Percentiles rank a stretch among this genome's conserved stretches.
Conservation (phyloP, 2,329 filamentous ascomycete species). For the Calonectria ilicicola region DNA sequence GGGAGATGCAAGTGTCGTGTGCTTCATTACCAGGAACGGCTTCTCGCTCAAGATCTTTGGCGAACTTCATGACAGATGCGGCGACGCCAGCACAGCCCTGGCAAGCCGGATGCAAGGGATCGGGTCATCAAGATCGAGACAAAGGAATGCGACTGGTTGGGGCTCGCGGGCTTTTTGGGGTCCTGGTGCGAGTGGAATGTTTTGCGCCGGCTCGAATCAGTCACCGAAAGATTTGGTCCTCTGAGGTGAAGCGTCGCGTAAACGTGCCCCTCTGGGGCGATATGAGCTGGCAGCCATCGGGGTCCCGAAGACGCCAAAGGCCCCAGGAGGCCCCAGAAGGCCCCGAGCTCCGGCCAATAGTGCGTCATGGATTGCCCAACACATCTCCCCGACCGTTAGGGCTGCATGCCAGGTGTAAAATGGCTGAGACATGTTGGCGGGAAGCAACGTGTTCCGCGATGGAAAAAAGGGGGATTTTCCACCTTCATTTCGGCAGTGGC, state of each 20-base stretch:
- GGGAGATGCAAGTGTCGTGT: constrained; percentile 4
- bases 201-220: constrained; percentile 2
- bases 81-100: constrained; percentile 23
- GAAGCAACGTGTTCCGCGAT: neutral
- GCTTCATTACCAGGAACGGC: constrained; percentile 78
- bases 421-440: constrained; percentile 14
- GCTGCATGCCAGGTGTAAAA: neutral
- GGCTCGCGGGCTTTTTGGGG: neutral
- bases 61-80: constrained; percentile 69
- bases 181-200: constrained; percentile 1
- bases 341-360: constrained; percentile 3
- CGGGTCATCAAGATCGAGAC: constrained; percentile 29
- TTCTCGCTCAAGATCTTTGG: constrained; percentile 86
- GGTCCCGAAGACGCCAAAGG: neutral
- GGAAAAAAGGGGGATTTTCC: neutral
- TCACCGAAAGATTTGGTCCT: constrained; percentile 12
- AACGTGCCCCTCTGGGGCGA: constrained; percentile 31
- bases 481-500: neutral
- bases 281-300: neutral
- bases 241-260: constrained; percentile 19
- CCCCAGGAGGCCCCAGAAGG: neutral
- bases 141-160: constrained; percentile 9
- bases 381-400: neutral
- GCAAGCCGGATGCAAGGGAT: constrained; percentile 21
- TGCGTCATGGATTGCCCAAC: constrained; percentile 7